phyloP scores from a whole-genome alignment of 208 protist genomes.

The Trypanosoma cruzi region DNA sequence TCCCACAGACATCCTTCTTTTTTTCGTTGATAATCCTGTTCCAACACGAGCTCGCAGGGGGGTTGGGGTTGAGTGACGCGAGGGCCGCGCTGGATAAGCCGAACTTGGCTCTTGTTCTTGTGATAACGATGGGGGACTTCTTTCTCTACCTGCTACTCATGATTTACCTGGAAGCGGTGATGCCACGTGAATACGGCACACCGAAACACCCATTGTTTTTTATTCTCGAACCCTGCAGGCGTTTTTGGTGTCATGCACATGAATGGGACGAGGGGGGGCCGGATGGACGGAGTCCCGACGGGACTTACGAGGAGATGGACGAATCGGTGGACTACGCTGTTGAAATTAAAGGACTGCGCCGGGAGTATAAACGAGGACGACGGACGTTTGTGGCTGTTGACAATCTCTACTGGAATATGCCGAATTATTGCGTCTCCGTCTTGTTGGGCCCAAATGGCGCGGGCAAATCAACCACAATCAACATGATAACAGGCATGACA shows the following conservation, averaged over 20 bases:
- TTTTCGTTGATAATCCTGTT: constrained; percentile 39
- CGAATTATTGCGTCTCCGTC: constrained; percentile 67
- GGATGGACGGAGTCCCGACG: constrained; percentile 18
- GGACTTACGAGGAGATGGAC: constrained; percentile 24
- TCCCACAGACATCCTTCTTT: constrained; percentile 44
- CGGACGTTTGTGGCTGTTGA: constrained; percentile 64
- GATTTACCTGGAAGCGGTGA: constrained; percentile 58
- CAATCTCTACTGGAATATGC: constrained; percentile 75
- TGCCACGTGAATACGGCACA: constrained; percentile 68
- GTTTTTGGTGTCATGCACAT: not conserved
- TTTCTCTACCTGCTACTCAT: constrained; percentile 54
- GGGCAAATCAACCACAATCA: constrained; percentile 51
- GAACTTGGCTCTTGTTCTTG: constrained; percentile 29
- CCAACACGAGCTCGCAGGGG: constrained; percentile 34
- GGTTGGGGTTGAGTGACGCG: constrained; percentile 39
- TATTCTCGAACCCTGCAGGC: constrained; percentile 37
- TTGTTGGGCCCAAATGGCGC: constrained; percentile 78
- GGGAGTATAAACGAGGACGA: constrained; percentile 43
- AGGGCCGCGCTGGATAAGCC: constrained; percentile 25
- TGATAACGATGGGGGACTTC: constrained; percentile 42
- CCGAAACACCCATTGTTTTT: constrained; percentile 72
- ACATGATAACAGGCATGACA: constrained; percentile 62
- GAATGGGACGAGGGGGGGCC: not conserved
- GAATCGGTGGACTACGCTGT: constrained; percentile 27
- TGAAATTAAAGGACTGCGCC: constrained; percentile 36